These are phyloP conservation scores for Solanum ahanhuiri DNA, from an alignment of 257 asterid species.

Conservation along the genomic window DNA sequence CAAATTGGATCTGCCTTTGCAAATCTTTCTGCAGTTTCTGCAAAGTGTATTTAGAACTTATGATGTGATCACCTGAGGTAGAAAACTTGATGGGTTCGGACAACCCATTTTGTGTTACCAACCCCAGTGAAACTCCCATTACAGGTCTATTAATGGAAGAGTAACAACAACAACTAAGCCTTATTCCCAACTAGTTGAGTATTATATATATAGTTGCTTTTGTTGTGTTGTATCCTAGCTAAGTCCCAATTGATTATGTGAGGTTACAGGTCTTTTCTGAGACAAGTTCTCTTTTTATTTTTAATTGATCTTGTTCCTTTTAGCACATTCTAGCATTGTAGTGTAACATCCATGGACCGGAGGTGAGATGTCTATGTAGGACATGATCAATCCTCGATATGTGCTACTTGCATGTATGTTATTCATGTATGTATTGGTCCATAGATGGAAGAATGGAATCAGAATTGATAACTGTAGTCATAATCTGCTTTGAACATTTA, in stretches of 20 bases:
- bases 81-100: not conserved
- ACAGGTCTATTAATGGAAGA: not conserved
- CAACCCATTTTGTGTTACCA: not conserved
- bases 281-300: not conserved
- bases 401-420: not conserved
- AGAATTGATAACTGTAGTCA: not conserved
- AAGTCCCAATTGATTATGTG: not conserved
- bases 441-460: not conserved
- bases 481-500: not conserved
- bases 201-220: not conserved
- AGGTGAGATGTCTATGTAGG: not conserved
- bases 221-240: not conserved
- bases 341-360: not conserved
- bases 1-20: not conserved
- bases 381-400: not conserved
- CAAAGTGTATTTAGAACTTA: not conserved
- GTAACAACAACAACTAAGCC: not conserved
- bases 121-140: not conserved
- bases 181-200: not conserved
- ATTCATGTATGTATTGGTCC: not conserved
- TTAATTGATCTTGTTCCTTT: not conserved
- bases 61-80: not conserved
- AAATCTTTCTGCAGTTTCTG: not conserved
- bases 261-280: not conserved
- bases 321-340: not conserved